Evolutionary conservation across 2,329 filamentous ascomycete genomes (phyloP).

Genomic region (Botrytis tulipae): DNA sequence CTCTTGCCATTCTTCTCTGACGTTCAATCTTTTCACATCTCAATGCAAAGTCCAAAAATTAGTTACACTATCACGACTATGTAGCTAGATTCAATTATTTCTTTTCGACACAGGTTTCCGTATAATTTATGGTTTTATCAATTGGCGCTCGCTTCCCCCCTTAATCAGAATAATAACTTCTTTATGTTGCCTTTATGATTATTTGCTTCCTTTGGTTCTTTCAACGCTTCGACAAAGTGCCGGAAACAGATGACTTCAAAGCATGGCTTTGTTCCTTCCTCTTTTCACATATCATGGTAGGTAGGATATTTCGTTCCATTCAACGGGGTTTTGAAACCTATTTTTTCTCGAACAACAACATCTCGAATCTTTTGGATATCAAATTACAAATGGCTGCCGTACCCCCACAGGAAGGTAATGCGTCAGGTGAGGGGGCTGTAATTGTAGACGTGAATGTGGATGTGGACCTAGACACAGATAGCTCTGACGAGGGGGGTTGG

Average conservation of each 20-base stretch:
- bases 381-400: not conserved
- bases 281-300: not conserved
- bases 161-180: not conserved
- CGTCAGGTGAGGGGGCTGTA: no score
- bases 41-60: not conserved
- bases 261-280: not conserved
- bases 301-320: not conserved
- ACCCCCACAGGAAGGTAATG: not conserved
- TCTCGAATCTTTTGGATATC: not conserved
- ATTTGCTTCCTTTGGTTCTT: not conserved
- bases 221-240: not conserved
- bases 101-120: not conserved
- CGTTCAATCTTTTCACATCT: not conserved
- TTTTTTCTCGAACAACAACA: not conserved
- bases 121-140: not conserved
- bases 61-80: not conserved
- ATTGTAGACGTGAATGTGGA: not conserved
- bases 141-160: not conserved
- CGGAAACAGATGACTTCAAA: constrained; percentile 7
- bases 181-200: not conserved
- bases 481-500: not conserved
- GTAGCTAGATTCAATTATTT: not conserved
- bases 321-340: no score
- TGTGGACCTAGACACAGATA: not conserved
- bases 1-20: not conserved